Evolutionary conservation across 202 grass and related monocot genomes (phyloP), one percentile per base, ranked within the genome.

Genomic region (Panicum virgatum): DNA sequence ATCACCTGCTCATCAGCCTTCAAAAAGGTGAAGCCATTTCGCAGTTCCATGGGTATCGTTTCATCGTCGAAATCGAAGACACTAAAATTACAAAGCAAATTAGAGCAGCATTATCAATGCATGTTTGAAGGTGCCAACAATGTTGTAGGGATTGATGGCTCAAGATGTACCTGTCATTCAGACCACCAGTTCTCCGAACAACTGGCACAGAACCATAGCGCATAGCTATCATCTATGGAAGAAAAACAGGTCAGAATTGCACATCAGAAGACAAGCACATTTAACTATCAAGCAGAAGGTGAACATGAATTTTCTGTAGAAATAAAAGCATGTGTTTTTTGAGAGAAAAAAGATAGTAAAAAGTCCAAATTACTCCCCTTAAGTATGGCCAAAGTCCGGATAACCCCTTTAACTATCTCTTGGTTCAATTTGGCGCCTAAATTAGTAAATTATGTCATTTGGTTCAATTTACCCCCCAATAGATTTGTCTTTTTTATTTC

Each of bases 181-280:
- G 57, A 60, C 95, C 95, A 69, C 95, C 95, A 47, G 90, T 98
- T 93, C 87, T 93, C 37, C 96, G 90, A 85, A 89, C 96, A 75
- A 98, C 76, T 43, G 96, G 96, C 62, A 98, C 92, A 62, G 92
- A 93, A 79, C 96, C 92, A 78, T 98, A 98, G 78, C 89, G 82
- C 96, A 98, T 98, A 50, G 96, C 90, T 91, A 98, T 95, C 96
- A 98, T 95, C 96, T 98, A 61, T 39, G 12, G 19, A 83, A 60
- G 30, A 51, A 50, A 69, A 61, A 89, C 38, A 63, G 0, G 54
- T 69, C 58, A 85, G 13, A 60, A 63, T 60, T 66, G 3, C 1
- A 11, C 22, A 36, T 36, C 40, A 75, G 40, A 59, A 73, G 10
- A 72, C 23, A 47, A 25, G 7, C 47, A 60, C 12, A 48, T 65